Conservation (phyloP, 805 yeast genomes). For the Wickerhamomyces xylosicus region DNA sequence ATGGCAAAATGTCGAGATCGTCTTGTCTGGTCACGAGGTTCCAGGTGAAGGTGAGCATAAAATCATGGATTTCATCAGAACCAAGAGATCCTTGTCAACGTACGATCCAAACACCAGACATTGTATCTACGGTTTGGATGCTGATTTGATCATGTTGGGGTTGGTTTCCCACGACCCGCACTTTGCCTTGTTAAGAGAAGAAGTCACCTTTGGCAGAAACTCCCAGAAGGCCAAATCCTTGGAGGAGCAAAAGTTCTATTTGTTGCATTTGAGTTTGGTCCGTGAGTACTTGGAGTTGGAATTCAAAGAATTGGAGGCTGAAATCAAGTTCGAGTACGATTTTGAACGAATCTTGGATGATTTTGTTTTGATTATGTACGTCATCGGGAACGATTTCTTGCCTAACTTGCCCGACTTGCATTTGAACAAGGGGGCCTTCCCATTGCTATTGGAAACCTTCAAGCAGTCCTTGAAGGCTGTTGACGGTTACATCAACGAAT, state of each 20-base stretch:
- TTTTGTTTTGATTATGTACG: constrained; percentile 83
- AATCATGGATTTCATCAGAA: constrained; percentile 85
- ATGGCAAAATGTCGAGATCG: constrained; percentile 72
- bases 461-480: constrained; percentile 62
- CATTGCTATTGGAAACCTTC: constrained; percentile 81
- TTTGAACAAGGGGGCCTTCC: constrained; percentile 92
- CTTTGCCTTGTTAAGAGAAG: constrained; percentile 88
- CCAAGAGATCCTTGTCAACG: constrained; percentile 59
- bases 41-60: constrained; percentile 99
- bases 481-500: constrained; percentile 79
- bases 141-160: constrained; percentile 91
- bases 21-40: constrained; percentile 88
- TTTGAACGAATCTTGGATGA: constrained; percentile 91
- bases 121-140: constrained; percentile 93
- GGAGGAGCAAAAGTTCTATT: constrained; percentile 68
- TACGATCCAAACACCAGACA: constrained; percentile 80
- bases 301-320: constrained; percentile 58
- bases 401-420: constrained; percentile 93
- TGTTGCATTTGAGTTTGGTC: constrained; percentile 77
- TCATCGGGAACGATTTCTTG: constrained; percentile 95
- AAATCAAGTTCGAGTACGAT: constrained; percentile 55
- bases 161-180: constrained; percentile 92
- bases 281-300: constrained; percentile 89
- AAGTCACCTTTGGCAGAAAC: constrained; percentile 73
- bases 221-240: constrained; percentile 35